Base-by-base conservation (phyloP, 441 rosid species). In the Omphalea diandra region DNA sequence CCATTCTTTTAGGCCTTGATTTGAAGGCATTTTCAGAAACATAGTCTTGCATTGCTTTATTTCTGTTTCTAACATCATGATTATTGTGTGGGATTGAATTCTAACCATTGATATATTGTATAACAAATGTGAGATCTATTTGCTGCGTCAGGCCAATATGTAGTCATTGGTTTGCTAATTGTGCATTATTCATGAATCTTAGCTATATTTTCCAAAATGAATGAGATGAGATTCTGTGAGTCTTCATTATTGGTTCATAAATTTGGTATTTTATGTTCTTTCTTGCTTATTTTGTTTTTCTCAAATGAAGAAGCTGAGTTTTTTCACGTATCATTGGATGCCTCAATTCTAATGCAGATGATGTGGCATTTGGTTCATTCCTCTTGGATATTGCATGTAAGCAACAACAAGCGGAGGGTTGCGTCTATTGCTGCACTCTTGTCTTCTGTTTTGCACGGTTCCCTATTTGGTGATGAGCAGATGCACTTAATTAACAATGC, bases 361-460 rank as follows among this genome's bases (percentile, higher is more conserved):
- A 86, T 94, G 82, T 94, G 98, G 98, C 89, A 56, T 79, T 83
- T 94, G 80, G 99, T 90, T 74, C 91, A 35, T 68, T 86, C 97
- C 60, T 86, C 94, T 74, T 94, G 98, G 99, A 80, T 91, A 83
- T 73, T 94, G 82, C 98, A 92, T 85, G 84, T 84, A 70, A 89
- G 84, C 84, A 83, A 94, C 88, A 92, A 88, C 73, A 94, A 94
- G 83, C 82, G 99, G 68, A 89, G 97, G 79, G 87, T 94, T 81
- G 97, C 96, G 63, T 89, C 96, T 72, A 90, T 92, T 78, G 95
- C 98, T 58, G 96, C 97, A 46, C 88, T 94, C 76, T 81, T 94
- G 76, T 92, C 99, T 64, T 84, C 93, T 76, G 91, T 92, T 67
- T 72, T 94, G 83, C 94, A 94, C 81, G 69, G 83, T 70, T 92